Conservation (phyloP, 73 alveolate species). For the Symbiodinium natans region DNA sequence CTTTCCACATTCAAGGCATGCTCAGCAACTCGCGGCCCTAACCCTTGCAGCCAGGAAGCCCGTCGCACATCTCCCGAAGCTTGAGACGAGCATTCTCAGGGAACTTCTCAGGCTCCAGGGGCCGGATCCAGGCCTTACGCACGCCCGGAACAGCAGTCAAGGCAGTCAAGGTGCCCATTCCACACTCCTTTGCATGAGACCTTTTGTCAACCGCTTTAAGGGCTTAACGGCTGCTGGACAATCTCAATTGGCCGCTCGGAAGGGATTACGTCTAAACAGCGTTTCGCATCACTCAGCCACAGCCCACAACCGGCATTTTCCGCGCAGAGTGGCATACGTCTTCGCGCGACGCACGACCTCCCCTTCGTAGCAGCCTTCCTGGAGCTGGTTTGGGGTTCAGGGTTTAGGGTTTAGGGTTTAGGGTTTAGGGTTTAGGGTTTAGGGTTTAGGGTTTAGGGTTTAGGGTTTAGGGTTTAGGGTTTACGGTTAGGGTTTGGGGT, state of each 20-base stretch:
- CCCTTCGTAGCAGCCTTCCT: slow-evolving; percentile 30
- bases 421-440: too few species aligned
- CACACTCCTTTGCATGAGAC: not conserved
- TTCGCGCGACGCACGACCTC: slow-evolving; percentile 32
- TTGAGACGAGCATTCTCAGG: not conserved
- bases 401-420: too few species aligned
- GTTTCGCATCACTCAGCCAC: not conserved
- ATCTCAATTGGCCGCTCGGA: not conserved
- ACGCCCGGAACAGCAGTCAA: not conserved
- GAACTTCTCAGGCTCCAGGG: not conserved
- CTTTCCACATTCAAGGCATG: not conserved
- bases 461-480: not conserved
- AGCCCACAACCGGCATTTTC: not conserved
- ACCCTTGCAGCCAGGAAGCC: not conserved
- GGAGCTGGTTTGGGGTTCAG: too few species aligned
- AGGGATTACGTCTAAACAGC: not conserved
- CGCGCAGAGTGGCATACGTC: not conserved
- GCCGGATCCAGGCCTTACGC: slow-evolving; percentile 19
- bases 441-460: too few species aligned
- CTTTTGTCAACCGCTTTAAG: not conserved
- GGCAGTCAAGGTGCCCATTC: too few species aligned
- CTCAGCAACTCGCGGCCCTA: not conserved
- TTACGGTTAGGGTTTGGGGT: too few species aligned
- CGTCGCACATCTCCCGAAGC: slow-evolving; percentile 19
- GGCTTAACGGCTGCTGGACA: not conserved